Conservation (phyloP, 1,284 basidiomycete genomes). For the Trichosporon asahii region DNA sequence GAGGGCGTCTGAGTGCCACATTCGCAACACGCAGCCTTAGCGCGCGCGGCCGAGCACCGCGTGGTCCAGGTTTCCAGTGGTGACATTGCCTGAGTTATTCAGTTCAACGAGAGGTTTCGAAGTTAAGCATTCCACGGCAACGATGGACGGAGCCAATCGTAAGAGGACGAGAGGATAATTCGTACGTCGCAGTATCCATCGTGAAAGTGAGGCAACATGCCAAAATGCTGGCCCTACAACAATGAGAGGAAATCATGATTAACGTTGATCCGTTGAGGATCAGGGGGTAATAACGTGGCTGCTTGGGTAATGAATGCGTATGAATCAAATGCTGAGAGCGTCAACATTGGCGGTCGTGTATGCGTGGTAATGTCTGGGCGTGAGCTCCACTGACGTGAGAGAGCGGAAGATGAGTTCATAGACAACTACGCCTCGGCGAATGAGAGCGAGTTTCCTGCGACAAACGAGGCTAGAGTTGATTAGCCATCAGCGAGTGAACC, state of each 20-base stretch:
- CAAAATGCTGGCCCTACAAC: conserved; percentile 1
- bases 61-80: background rate
- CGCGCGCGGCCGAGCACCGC: background rate
- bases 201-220: background rate
- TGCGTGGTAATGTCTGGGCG: background rate
- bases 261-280: background rate
- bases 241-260: background rate
- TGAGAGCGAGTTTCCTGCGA: background rate
- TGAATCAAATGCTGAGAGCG: background rate
- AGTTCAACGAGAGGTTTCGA: no score
- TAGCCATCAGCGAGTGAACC: background rate
- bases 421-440: background rate
- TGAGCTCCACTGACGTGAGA: background rate
- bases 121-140: no score
- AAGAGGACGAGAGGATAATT: background rate
- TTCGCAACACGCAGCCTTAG: background rate
- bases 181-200: conserved; percentile 5
- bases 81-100: background rate
- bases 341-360: background rate
- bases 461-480: background rate
- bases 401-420: background rate
- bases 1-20: background rate
- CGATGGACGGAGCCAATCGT: no score
- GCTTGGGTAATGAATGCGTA: background rate
- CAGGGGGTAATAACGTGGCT: background rate